Conservation (phyloP, 257 asterid species). For the Solanum boliviense region DNA sequence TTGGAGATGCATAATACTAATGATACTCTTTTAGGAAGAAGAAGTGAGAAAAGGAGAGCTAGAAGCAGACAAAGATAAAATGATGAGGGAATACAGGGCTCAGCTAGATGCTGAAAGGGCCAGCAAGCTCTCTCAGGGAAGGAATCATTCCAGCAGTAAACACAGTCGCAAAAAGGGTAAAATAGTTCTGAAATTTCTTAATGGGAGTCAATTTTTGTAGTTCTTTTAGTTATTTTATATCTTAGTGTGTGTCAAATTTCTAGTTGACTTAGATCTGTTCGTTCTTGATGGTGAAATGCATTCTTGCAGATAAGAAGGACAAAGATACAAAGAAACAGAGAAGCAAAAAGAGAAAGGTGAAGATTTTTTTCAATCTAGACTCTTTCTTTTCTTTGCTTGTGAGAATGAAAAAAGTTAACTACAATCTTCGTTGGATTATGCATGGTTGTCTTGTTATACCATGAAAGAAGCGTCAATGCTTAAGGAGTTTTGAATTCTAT, state of each 20-base stretch:
- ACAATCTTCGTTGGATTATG: not conserved
- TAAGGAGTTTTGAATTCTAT: not conserved
- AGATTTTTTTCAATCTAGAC: not conserved
- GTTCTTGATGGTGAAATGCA: not conserved
- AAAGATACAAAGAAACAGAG: slow-evolving; percentile 67
- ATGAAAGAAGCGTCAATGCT: not conserved
- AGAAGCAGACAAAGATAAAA: slow-evolving; percentile 97
- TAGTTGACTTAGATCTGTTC: not conserved
- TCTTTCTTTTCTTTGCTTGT: not conserved
- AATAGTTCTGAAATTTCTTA: not conserved
- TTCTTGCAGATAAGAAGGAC: slow-evolving; percentile 66
- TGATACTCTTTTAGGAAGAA: slow-evolving; percentile 77
- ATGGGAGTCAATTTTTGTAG: not conserved
- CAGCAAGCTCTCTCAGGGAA: slow-evolving; percentile 69
- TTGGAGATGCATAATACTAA: slow-evolving; percentile 9
- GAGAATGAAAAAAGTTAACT: not conserved
- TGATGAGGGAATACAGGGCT: slow-evolving; percentile 98
- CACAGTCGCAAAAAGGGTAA: slow-evolving; percentile 65
- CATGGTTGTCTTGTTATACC: not conserved
- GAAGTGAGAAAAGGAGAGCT: slow-evolving; percentile 92
- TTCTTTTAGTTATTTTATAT: not conserved
- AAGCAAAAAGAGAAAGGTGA: slow-evolving; percentile 89
- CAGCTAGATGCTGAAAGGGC: slow-evolving; percentile 97
- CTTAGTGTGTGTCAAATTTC: not conserved
- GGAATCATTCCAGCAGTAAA: slow-evolving; percentile 73